These are phyloP conservation scores for Spergularia bocconei DNA, from an alignment of 148 eudicot species.

Conservation along the genomic window DNA sequence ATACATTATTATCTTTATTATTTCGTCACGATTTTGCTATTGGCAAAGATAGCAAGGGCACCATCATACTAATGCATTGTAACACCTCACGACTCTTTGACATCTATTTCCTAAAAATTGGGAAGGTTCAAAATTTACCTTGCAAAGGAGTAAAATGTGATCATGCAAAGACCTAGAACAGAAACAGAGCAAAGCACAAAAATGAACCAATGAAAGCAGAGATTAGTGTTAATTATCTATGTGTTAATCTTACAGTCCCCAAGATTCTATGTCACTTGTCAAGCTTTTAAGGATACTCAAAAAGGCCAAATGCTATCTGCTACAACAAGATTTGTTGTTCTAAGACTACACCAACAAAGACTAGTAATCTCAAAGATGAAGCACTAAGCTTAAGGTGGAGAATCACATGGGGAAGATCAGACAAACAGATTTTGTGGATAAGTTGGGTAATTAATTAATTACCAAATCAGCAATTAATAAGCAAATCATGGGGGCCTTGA, in stretches of 20 bases:
- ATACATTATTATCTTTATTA: too few relatives aligned
- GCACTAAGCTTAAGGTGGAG: constrained; percentile 24
- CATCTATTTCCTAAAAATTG: too few relatives aligned
- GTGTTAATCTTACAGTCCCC: constrained; percentile 5
- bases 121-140: not conserved
- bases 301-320: constrained; percentile 8
- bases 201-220: constrained; percentile 9
- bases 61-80: too few relatives aligned
- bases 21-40: too few relatives aligned
- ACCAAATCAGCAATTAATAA: constrained; percentile 18
- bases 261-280: constrained; percentile 16
- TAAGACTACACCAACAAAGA: constrained; percentile 5
- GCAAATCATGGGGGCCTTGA: constrained; percentile 25
- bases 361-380: constrained; percentile 15
- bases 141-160: not conserved
- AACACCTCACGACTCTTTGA: too few relatives aligned
- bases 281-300: constrained; percentile 3
- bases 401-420: constrained; percentile 32
- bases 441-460: constrained; percentile 10
- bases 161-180: constrained; percentile 22
- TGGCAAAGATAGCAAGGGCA: too few relatives aligned
- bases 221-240: constrained; percentile 17
- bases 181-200: constrained; percentile 14
- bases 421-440: constrained; percentile 24
- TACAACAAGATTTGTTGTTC: constrained; percentile 17